A percentile compares a stretch with the other conserved stretches of the same genome.
Evolutionary conservation across 805 yeast species (phyloP).

Genomic region (Saccharomycopsis javanensis): DNA sequence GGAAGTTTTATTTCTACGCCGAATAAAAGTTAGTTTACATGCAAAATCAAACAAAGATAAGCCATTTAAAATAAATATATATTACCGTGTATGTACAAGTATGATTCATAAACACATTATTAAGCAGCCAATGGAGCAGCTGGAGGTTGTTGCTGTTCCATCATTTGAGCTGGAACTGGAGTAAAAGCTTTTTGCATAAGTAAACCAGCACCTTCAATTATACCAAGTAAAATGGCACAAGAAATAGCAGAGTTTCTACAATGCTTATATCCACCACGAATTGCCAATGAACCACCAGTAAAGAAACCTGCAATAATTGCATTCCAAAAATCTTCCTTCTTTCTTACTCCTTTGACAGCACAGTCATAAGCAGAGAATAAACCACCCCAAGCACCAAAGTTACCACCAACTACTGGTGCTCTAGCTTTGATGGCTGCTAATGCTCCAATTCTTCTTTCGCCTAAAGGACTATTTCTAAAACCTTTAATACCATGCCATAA

Average conservation of each 20-base stretch:
- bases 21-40: too few species aligned
- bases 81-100: constrained; percentile 2
- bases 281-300: constrained; percentile 96
- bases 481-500: constrained; percentile 99
- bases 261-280: constrained; percentile 98
- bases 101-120: constrained; percentile 1
- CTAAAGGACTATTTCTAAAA: constrained; percentile 94
- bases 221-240: constrained; percentile 94
- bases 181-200: constrained; percentile 89
- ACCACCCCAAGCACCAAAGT: constrained; percentile 99
- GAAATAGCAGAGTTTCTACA: constrained; percentile 94
- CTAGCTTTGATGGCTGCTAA: constrained; percentile 85
- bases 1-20: too few species aligned
- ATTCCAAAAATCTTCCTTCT: constrained; percentile 97
- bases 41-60: not conserved
- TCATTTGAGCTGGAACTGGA: constrained; percentile 12
- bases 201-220: constrained; percentile 96
- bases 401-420: constrained; percentile 98
- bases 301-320: constrained; percentile 96
- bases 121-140: constrained; percentile 12
- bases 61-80: not conserved
- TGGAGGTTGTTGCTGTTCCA: constrained; percentile 10
- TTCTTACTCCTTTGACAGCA: constrained; percentile 87
- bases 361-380: constrained; percentile 93
- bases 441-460: constrained; percentile 89